phyloP scores from a whole-genome alignment of 257 asterid species.

The Solanum rostratum region DNA sequence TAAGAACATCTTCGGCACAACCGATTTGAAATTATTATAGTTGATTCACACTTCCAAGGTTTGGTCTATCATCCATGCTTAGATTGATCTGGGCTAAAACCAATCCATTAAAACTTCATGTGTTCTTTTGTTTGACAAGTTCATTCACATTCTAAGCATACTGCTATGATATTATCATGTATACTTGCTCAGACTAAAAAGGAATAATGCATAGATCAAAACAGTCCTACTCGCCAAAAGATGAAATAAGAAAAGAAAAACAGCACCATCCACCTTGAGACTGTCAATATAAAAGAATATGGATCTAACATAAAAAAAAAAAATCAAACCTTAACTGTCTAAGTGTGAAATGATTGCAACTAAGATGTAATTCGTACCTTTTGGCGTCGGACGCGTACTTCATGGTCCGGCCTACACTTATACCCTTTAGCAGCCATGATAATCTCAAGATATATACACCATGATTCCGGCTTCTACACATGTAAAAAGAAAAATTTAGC shows the following conservation, averaged over 20 bases:
- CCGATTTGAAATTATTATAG: not conserved
- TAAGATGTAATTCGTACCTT: constrained; percentile 42
- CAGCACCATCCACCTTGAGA: not conserved
- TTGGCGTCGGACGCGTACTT: constrained; percentile 77
- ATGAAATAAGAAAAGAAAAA: not conserved
- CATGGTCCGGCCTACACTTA: constrained; percentile 90
- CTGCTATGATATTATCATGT: not conserved
- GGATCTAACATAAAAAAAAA: not conserved
- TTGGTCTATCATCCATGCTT: not conserved
- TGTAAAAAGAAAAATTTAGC: not conserved
- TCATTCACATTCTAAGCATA: not conserved
- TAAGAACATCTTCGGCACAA: not conserved
- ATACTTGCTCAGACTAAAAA: not conserved
- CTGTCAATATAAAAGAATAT: not conserved
- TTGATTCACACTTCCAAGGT: not conserved
- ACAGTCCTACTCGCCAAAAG: not conserved
- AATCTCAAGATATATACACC: constrained; percentile 32
- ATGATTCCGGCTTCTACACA: constrained; percentile 24
- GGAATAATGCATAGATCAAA: not conserved
- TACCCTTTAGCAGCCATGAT: constrained; percentile 99
- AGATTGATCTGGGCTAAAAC: not conserved
- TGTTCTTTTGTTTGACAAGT: not conserved
- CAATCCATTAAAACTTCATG: not conserved
- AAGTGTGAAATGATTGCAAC: not conserved
- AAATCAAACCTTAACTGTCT: not conserved